These are phyloP conservation scores for Solanum chacoense DNA, from an alignment of 305 asterid genomes.

Conservation along the genomic window DNA sequence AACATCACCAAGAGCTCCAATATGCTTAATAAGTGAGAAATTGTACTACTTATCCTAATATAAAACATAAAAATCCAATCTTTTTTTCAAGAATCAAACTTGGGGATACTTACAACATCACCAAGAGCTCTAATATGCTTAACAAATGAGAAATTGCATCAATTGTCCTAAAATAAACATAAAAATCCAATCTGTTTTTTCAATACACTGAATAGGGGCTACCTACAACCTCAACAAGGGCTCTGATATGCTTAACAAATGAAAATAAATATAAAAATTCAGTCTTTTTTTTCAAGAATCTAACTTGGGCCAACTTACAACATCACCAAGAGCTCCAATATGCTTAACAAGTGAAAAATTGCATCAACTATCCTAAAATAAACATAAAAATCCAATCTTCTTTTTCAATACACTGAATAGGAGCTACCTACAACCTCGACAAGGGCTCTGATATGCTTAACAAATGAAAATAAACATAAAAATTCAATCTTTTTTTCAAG, in stretches of 20 bases:
- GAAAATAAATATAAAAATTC: too few relatives aligned
- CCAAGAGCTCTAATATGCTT: slow-evolving; percentile 70
- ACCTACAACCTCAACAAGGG: slow-evolving; percentile 69
- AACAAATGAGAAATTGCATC: slow-evolving; percentile 59
- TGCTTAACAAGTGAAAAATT: slow-evolving; percentile 15
- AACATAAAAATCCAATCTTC: background rate
- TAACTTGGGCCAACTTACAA: slow-evolving; percentile 32
- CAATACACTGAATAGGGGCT: background rate
- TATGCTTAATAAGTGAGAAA: slow-evolving; percentile 50
- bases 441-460: slow-evolving; percentile 77
- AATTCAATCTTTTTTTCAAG: background rate
- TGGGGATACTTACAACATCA: slow-evolving; percentile 41
- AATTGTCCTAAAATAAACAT: background rate
- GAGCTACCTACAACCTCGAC: slow-evolving; percentile 43
- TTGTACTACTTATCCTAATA: background rate
- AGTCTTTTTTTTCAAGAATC: background rate
- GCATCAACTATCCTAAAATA: slow-evolving; percentile 17
- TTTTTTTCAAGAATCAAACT: background rate
- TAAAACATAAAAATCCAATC: background rate
- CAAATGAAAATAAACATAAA: slow-evolving; percentile 19
- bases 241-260: slow-evolving; percentile 62
- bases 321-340: slow-evolving; percentile 75
- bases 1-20: slow-evolving; percentile 74
- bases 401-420: background rate
- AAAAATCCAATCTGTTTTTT: background rate